Conservation (phyloP, 2,329 filamentous ascomycete genomes). For the Neopestalotiopsis clavispora region DNA sequence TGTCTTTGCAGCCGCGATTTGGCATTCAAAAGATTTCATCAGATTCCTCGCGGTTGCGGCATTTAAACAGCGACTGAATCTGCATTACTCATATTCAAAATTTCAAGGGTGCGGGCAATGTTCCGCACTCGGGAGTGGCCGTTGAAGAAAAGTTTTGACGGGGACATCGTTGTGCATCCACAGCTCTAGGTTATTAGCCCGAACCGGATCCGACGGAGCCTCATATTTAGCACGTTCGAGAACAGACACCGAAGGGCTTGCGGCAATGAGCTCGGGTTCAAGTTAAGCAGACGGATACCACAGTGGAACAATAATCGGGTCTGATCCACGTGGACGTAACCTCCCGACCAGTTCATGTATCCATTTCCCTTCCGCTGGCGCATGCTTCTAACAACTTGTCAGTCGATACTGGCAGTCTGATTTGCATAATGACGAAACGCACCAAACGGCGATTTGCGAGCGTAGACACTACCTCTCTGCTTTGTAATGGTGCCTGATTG, state of each 20-base stretch:
- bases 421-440: not conserved
- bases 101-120: not conserved
- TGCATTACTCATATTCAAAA: not conserved
- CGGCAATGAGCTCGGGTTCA: not conserved
- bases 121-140: constrained; percentile 10
- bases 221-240: constrained; percentile 6
- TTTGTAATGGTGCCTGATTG: constrained; percentile 7
- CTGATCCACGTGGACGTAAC: not conserved
- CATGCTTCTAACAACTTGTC: not conserved
- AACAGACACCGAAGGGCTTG: not conserved
- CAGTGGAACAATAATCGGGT: not conserved
- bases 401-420: too few species aligned
- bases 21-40: not conserved
- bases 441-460: not conserved
- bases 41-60: not conserved
- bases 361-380: not conserved
- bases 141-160: not conserved
- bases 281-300: constrained; percentile 2
- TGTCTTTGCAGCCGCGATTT: not conserved
- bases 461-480: not conserved
- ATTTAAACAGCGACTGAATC: not conserved
- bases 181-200: constrained; percentile 1
- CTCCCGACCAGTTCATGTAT: not conserved
- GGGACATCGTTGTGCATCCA: not conserved
- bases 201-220: constrained; percentile 11